Percentiles rank a stretch among this genome's conserved stretches.
phyloP scores from a whole-genome alignment of 169 alveolate genomes.

The Plasmodium knowlesi region DNA sequence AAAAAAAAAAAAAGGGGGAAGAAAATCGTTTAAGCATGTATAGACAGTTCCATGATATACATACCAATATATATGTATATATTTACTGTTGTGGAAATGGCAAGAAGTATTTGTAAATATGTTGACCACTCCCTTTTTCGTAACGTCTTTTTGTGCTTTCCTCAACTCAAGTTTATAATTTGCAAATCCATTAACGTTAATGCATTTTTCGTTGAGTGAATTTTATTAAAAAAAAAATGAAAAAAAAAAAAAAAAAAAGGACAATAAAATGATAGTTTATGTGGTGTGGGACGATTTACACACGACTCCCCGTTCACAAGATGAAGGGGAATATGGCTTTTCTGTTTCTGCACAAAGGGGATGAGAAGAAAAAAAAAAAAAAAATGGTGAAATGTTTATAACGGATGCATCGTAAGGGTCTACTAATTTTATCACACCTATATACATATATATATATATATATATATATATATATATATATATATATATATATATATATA shows the following conservation, averaged over 20 bases:
- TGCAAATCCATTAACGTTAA: background rate
- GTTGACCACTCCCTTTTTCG: background rate
- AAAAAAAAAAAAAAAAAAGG: background rate
- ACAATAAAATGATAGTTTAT: background rate
- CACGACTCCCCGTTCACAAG: slow-evolving; percentile 75
- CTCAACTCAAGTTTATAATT: slow-evolving; percentile 11
- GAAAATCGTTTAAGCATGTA: background rate
- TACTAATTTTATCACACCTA: background rate
- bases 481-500: background rate
- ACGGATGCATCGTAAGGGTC: background rate
- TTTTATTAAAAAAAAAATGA: background rate
- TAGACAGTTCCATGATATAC: background rate
- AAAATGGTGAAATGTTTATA: background rate
- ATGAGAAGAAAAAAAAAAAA: background rate
- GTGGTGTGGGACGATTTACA: background rate
- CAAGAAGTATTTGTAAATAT: background rate
- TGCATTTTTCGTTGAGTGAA: background rate
- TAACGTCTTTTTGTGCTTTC: background rate
- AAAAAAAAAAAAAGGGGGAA: background rate
- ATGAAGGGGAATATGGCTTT: slow-evolving; percentile 94
- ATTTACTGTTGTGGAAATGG: background rate
- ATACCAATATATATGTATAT: background rate
- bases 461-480: background rate
- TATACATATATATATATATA: background rate
- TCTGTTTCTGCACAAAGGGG: slow-evolving; percentile 78